phyloP scores from a whole-genome alignment of 305 asterid species.

The Fraxinus ornus region DNA sequence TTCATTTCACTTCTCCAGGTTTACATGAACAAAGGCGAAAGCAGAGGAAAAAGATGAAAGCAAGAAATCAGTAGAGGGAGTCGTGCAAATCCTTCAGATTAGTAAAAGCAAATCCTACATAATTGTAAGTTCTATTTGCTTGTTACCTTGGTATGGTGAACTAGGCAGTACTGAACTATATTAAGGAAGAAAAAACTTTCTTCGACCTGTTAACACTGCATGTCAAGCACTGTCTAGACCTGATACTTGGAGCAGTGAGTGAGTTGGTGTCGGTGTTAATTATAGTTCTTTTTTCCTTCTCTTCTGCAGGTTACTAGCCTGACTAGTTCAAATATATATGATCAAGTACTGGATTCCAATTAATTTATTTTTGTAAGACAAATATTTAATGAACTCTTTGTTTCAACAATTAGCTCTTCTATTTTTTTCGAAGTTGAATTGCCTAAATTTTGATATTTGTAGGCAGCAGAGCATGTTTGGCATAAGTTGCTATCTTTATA shows the following conservation, averaged over 20 bases:
- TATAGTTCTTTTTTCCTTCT: neutral
- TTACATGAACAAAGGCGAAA: conserved; percentile 80
- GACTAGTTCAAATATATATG: neutral
- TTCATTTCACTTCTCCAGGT: conserved; percentile 43
- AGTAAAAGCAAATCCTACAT: neutral
- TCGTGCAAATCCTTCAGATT: neutral
- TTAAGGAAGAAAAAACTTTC: neutral
- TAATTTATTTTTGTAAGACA: neutral
- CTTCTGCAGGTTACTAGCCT: neutral
- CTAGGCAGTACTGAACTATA: neutral
- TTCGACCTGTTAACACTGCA: neutral
- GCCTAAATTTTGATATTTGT: neutral
- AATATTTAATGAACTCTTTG: neutral
- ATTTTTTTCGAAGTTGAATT: too few relatives aligned
- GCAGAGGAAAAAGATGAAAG: conserved; percentile 54
- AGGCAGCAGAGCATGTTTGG: neutral
- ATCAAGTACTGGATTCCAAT: neutral
- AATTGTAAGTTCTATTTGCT: too few relatives aligned
- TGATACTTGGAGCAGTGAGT: neutral
- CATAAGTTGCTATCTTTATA: neutral
- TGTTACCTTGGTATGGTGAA: neutral
- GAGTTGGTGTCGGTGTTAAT: neutral
- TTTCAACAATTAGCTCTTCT: neutral
- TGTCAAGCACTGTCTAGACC: neutral
- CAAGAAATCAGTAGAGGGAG: conserved; percentile 32